These are phyloP conservation scores for Volvox africanus DNA, from an alignment of 139 green algal species.

Conservation along the genomic window DNA sequence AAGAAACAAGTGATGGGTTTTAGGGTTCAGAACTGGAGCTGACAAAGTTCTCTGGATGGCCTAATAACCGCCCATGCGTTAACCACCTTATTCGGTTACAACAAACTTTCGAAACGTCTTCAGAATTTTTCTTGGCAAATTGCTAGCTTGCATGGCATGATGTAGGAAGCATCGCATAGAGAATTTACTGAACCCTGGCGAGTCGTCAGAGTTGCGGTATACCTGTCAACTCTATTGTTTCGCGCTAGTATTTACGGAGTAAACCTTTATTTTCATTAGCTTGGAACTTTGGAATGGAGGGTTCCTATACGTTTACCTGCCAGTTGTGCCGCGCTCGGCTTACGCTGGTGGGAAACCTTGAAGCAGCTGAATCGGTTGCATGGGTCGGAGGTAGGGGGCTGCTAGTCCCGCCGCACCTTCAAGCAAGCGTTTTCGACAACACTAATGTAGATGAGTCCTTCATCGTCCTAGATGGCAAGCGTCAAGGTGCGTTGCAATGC, in stretches of 20 bases:
- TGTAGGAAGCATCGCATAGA: too few species aligned
- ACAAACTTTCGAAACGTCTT: too few species aligned
- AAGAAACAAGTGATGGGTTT: neutral
- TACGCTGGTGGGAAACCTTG: slow-evolving; percentile 45
- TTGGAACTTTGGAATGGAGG: slow-evolving; percentile 11
- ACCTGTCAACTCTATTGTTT: too few species aligned
- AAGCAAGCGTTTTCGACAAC: slow-evolving; percentile 52
- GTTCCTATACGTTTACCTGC: slow-evolving; percentile 55
- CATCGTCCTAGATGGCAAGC: slow-evolving; percentile 71
- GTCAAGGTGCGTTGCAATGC: neutral
- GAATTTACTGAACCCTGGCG: too few species aligned
- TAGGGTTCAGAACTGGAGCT: neutral
- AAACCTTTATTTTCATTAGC: too few species aligned
- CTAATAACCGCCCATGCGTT: neutral
- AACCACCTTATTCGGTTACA: neutral
- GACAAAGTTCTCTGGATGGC: neutral
- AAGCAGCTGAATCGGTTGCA: slow-evolving; percentile 13
- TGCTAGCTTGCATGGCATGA: too few species aligned
- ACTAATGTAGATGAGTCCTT: slow-evolving; percentile 79
- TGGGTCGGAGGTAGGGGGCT: slow-evolving; percentile 13
- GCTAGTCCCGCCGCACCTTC: slow-evolving; percentile 31
- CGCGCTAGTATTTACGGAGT: too few species aligned
- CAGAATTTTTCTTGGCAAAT: too few species aligned
- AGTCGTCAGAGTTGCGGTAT: too few species aligned
- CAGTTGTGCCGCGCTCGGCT: slow-evolving; percentile 63